These are phyloP conservation scores for Chlorella sorokiniana DNA, from an alignment of 139 green algal genomes.

Conservation along the genomic window DNA sequence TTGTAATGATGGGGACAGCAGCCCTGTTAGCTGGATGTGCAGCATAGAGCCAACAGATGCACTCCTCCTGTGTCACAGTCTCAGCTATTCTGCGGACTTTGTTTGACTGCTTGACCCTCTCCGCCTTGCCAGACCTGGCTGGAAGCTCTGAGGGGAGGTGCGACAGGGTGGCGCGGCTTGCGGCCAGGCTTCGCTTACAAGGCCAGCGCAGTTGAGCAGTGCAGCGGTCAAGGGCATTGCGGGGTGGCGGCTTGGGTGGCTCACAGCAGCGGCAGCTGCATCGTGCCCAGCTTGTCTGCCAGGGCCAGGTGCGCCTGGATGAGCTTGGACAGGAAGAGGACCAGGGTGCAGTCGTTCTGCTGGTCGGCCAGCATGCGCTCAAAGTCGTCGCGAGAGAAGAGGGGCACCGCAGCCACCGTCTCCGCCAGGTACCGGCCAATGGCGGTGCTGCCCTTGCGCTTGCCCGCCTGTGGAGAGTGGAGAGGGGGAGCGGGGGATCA, in stretches of 20 bases:
- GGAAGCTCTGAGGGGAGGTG: no score
- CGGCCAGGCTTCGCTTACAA: no score
- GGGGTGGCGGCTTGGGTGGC: background rate
- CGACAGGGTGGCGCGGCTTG: no score
- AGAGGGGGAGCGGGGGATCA: background rate
- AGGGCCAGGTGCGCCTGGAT: slow-evolving; percentile 86
- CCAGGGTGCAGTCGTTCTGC: slow-evolving; percentile 32
- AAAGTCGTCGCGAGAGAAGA: slow-evolving; percentile 76
- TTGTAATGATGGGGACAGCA: no score
- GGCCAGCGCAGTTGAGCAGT: background rate
- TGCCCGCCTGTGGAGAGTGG: slow-evolving; percentile 59
- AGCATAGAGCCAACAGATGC: no score
- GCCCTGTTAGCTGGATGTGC: no score
- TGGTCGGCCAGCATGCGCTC: slow-evolving; percentile 84
- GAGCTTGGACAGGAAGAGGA: slow-evolving; percentile 90
- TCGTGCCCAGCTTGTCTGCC: slow-evolving; percentile 87
- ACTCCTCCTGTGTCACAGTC: no score
- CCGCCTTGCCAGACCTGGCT: no score
- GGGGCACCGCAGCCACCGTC: slow-evolving; percentile 82
- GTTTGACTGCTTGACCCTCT: no score
- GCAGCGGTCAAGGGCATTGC: background rate
- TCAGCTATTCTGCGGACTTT: no score
- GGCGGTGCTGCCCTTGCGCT: slow-evolving; percentile 57
- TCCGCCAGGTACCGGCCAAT: slow-evolving; percentile 90
- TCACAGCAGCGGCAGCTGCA: slow-evolving; percentile 72